Evolutionary conservation across 495 filamentous ascomycete species (phyloP).

Genomic region (Penicillium lividum): DNA sequence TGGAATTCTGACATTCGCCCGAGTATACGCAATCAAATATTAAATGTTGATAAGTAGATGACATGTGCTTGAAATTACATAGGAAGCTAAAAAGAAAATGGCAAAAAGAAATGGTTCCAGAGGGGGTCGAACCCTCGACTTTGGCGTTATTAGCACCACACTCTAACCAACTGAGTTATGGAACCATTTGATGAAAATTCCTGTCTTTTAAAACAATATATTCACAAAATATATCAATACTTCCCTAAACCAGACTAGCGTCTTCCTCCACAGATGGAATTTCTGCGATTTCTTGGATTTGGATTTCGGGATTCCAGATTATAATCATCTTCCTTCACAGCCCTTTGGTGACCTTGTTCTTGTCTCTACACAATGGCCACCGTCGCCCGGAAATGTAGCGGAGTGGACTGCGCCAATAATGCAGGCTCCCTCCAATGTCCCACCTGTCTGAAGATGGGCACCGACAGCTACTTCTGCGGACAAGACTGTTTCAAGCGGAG

Average conservation of each 20-base stretch:
- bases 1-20: too few relatives aligned
- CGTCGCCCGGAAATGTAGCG: conserved; percentile 67
- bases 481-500: conserved; percentile 99
- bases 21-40: too few relatives aligned
- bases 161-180: conserved; percentile 40
- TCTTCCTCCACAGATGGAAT: conserved; percentile 12
- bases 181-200: conserved; percentile 15
- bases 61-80: too few relatives aligned
- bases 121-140: conserved; percentile 28
- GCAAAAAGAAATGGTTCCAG: not conserved
- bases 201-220: too few relatives aligned
- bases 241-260: not conserved
- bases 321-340: not conserved
- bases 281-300: not conserved
- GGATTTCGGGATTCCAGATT: not conserved
- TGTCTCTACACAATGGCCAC: conserved; percentile 20
- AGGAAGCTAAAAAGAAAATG: too few relatives aligned
- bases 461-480: conserved; percentile 93
- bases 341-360: not conserved
- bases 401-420: conserved; percentile 79
- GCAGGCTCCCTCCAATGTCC: conserved; percentile 88
- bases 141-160: conserved; percentile 42
- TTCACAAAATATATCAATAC: not conserved
- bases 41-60: too few relatives aligned
- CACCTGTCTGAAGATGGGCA: conserved; percentile 86